phyloP scores from a whole-genome alignment of 2,329 filamentous ascomycete species.

The Apiospora hydei region DNA sequence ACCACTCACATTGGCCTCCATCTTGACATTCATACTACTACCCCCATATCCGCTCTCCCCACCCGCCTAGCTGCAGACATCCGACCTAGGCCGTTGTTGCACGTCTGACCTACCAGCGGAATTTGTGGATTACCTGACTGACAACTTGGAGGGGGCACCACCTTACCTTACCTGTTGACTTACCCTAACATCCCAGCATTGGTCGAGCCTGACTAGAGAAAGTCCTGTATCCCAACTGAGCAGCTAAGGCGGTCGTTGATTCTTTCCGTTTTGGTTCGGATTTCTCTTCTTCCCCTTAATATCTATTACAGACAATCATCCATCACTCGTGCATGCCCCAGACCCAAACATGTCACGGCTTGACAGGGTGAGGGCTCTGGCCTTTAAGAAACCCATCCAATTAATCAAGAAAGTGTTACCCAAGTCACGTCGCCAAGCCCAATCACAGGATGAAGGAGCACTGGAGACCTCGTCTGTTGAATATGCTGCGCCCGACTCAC shows the following conservation, averaged over 20 bases:
- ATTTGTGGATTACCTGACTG: constrained; percentile 16
- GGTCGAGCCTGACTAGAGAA: constrained; percentile 8
- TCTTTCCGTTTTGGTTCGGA: background rate
- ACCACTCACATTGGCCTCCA: background rate
- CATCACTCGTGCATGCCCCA: background rate
- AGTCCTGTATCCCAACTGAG: constrained; percentile 7
- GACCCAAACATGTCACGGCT: constrained; percentile 19
- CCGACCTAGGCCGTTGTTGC: constrained; percentile 16
- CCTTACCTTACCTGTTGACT: background rate
- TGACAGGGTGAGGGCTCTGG: constrained; percentile 17
- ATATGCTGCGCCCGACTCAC: constrained; percentile 16
- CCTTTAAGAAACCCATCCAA: constrained; percentile 11
- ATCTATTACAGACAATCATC: constrained; percentile 6
- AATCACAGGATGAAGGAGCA: background rate
- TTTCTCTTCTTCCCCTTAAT: background rate
- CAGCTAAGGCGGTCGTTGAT: background rate
- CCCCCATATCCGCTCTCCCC: constrained; percentile 6
- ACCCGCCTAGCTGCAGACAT: constrained; percentile 6
- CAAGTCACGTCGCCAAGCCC: background rate
- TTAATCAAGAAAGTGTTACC: constrained; percentile 24
- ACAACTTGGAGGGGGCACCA: background rate
- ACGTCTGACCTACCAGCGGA: constrained; percentile 1
- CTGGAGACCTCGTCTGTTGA: constrained; percentile 8
- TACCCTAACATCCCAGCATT: constrained; percentile 5
- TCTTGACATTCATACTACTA: constrained; percentile 7